Percentiles rank a stretch among this genome's conserved stretches.
These are phyloP conservation scores for Xylariales sp. DNA, from an alignment of 2,329 filamentous ascomycete species.

Conservation along the genomic window DNA sequence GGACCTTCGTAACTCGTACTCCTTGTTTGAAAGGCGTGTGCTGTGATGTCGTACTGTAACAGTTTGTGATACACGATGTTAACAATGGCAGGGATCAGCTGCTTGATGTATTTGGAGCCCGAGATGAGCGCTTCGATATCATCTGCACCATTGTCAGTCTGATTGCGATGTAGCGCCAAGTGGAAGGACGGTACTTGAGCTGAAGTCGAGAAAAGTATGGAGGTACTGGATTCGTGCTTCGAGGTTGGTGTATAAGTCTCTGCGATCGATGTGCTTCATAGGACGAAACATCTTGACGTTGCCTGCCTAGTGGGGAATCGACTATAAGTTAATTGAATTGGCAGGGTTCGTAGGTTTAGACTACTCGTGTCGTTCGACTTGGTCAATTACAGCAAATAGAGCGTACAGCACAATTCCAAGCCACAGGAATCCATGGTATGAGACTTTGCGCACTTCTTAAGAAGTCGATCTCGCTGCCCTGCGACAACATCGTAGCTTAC, in stretches of 20 bases:
- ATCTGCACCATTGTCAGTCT: constrained; percentile 37
- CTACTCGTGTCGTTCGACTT: too few species aligned
- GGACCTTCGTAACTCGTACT: constrained; percentile 63
- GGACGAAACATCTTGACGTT: too few species aligned
- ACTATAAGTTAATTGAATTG: too few species aligned
- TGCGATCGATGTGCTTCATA: constrained; percentile 60
- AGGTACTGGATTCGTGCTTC: constrained; percentile 67
- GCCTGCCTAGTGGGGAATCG: too few species aligned
- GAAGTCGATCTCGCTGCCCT: too few species aligned
- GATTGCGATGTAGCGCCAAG: not conserved
- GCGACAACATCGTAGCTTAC: too few species aligned
- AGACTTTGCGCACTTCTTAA: too few species aligned
- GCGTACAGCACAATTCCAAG: too few species aligned
- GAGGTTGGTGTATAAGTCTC: constrained; percentile 66
- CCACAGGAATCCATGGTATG: too few species aligned
- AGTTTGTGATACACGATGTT: constrained; percentile 83
- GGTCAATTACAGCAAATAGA: too few species aligned
- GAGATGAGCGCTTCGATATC: constrained; percentile 67
- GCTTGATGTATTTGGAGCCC: constrained; percentile 72
- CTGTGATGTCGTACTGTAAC: constrained; percentile 75
- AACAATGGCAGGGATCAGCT: constrained; percentile 77
- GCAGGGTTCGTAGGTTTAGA: too few species aligned
- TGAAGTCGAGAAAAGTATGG: constrained; percentile 73
- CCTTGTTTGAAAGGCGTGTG: constrained; percentile 64
- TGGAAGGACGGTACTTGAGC: constrained; percentile 49